Evolutionary conservation across 306 rosid species (phyloP).

Genomic region (Dryas alaskensis): DNA sequence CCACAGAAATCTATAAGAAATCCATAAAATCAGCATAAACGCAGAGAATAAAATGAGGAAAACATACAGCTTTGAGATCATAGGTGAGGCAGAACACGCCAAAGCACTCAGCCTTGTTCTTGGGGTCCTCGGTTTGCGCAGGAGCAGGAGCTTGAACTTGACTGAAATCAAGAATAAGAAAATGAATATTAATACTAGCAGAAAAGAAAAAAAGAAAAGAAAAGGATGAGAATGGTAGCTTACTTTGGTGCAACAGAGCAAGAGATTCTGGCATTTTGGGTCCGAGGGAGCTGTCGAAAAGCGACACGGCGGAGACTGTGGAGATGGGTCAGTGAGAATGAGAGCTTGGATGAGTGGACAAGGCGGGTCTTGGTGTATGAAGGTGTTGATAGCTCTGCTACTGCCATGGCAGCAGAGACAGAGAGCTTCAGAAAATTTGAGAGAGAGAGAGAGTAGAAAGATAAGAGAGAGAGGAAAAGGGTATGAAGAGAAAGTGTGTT

Average conservation of each 20-base stretch:
- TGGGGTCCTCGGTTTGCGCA: slow-evolving; percentile 38
- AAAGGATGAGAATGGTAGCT: slow-evolving; percentile 5
- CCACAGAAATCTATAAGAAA: not conserved
- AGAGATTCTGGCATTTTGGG: slow-evolving; percentile 42
- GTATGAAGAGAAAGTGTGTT: slow-evolving; percentile 2
- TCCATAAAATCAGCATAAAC: slow-evolving; percentile 15
- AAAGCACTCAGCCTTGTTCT: slow-evolving; percentile 68
- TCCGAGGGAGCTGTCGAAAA: slow-evolving; percentile 36
- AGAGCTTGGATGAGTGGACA: slow-evolving; percentile 42
- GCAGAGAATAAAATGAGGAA: not conserved
- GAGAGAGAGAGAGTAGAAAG: slow-evolving; percentile 14
- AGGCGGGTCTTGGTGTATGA: slow-evolving; percentile 43
- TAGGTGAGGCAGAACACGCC: slow-evolving; percentile 94
- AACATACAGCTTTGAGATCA: slow-evolving; percentile 84
- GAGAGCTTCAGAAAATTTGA: not conserved
- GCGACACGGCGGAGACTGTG: slow-evolving; percentile 30
- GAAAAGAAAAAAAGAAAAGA: not conserved
- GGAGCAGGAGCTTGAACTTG: slow-evolving; percentile 63
- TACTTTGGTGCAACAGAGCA: slow-evolving; percentile 85
- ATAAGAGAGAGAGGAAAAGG: not conserved
- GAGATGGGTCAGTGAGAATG: slow-evolving; percentile 47
- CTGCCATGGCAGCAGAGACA: slow-evolving; percentile 61
- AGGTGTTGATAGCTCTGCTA: slow-evolving; percentile 57
- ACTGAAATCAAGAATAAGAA: slow-evolving; percentile 36
- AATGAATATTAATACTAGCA: not conserved